These are phyloP conservation scores for Pelargonium australe DNA, from an alignment of 441 rosid species.

Conservation along the genomic window DNA sequence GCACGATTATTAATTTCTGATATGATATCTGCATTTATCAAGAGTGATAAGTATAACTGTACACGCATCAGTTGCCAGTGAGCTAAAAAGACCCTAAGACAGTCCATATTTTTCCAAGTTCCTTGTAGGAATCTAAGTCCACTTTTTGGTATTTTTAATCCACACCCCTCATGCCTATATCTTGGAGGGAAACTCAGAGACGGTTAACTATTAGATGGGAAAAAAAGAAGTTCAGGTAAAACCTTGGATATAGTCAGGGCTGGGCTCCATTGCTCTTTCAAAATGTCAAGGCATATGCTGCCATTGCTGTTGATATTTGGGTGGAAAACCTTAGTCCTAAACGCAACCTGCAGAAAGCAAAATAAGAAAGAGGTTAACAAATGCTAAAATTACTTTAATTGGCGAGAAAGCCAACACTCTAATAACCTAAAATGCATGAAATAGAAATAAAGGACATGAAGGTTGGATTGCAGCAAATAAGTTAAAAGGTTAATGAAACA, in stretches of 20 bases:
- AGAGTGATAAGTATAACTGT: no score
- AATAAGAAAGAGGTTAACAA: not conserved
- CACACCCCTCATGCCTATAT: not conserved
- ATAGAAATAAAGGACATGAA: no score
- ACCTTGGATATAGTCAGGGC: conserved; percentile 1
- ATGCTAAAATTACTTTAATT: not conserved
- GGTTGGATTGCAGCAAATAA: no score
- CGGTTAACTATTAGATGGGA: not conserved
- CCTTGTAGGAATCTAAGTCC: not conserved
- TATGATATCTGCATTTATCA: no score
- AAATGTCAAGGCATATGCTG: conserved; percentile 3
- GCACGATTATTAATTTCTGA: no score
- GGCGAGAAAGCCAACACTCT: not conserved
- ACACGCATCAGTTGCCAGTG: no score
- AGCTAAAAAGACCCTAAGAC: no score
- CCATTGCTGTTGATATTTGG: conserved; percentile 3
- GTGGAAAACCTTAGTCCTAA: not conserved
- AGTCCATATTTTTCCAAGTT: no score
- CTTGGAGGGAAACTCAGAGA: no score
- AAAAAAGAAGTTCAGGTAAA: not conserved
- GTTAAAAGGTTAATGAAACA: no score
- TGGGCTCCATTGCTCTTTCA: not conserved
- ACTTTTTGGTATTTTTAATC: not conserved
- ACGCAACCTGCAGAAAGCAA: not conserved
- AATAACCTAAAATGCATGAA: not conserved